A percentile compares a stretch with the other conserved stretches of the same genome.
phyloP scores from a whole-genome alignment of 176 grass and related monocot genomes.

The Guadua angustifolia region DNA sequence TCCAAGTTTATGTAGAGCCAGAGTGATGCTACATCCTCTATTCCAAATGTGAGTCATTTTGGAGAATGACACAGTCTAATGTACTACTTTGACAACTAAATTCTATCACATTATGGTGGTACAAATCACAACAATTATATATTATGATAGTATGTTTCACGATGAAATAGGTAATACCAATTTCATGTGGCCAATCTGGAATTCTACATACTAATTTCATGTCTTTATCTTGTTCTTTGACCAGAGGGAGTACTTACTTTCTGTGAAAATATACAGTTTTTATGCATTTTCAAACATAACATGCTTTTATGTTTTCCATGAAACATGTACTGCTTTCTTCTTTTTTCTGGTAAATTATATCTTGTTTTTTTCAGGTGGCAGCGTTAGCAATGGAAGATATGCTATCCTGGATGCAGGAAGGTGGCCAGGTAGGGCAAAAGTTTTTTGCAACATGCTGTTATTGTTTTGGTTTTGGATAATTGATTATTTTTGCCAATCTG shows the following conservation, averaged over 20 bases:
- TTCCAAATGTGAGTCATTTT: not conserved
- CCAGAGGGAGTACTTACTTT: not conserved
- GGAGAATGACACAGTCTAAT: not conserved
- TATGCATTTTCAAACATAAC: conserved; percentile 10
- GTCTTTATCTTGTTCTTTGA: not conserved
- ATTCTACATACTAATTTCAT: not conserved
- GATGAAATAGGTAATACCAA: conserved; percentile 16
- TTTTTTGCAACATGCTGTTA: conserved; percentile 19
- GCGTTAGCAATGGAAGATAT: conserved; percentile 99
- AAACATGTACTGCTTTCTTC: conserved; percentile 3
- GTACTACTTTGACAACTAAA: not conserved
- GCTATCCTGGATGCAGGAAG: conserved; percentile 95
- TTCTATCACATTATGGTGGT: conserved; percentile 1
- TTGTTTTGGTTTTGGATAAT: not conserved
- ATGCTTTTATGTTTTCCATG: not conserved
- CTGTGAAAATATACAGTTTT: not conserved
- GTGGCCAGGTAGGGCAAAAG: conserved; percentile 71
- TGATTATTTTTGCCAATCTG: conserved; percentile 34
- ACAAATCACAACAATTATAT: not conserved
- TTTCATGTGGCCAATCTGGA: conserved; percentile 19
- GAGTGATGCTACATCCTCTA: not conserved
- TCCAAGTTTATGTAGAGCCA: conserved; percentile 2
- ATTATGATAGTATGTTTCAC: conserved; percentile 24
- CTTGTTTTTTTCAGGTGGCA: conserved; percentile 63
- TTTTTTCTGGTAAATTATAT: conserved; percentile 24